Evolutionary conservation across 495 filamentous ascomycete genomes (phyloP).

Genomic region (Neurospora tetraspora): DNA sequence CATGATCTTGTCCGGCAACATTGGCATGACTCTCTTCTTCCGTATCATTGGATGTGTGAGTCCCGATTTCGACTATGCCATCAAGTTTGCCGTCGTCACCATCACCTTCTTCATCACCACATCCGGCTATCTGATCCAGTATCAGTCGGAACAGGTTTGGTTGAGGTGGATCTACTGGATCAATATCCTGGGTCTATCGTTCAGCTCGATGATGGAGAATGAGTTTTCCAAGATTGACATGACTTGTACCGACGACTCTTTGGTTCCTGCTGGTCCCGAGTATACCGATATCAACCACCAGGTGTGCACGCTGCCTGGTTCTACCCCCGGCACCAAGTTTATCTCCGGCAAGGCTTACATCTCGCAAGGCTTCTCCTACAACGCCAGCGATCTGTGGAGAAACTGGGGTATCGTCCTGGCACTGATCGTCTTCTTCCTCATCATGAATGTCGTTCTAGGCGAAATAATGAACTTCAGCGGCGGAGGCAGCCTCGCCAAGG

Average conservation of each 20-base stretch:
- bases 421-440: constrained; percentile 57
- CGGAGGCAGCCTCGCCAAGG: constrained; percentile 67
- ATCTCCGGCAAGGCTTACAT: constrained; percentile 56
- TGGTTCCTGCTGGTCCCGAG: constrained; percentile 54
- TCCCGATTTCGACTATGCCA: constrained; percentile 77
- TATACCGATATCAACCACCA: constrained; percentile 60
- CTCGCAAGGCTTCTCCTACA: constrained; percentile 51
- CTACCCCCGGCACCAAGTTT: constrained; percentile 46
- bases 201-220: constrained; percentile 71
- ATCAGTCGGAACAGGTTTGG: constrained; percentile 59
- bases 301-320: constrained; percentile 64
- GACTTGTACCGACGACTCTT: constrained; percentile 50
- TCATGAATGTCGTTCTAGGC: constrained; percentile 59
- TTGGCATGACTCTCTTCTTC: constrained; percentile 74
- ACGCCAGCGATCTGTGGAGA: constrained; percentile 53
- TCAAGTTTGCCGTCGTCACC: constrained; percentile 65
- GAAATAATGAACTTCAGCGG: constrained; percentile 68
- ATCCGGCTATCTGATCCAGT: constrained; percentile 72
- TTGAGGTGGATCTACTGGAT: constrained; percentile 75
- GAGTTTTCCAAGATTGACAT: constrained; percentile 59
- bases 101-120: constrained; percentile 74
- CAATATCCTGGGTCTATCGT: constrained; percentile 65
- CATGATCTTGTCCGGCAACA: constrained; percentile 58
- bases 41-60: constrained; percentile 67
- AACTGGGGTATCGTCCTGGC: constrained; percentile 67